Percentiles rank a stretch among this genome's conserved stretches.
phyloP scores from a whole-genome alignment of 805 yeast species.

The Candida nemodendra region DNA sequence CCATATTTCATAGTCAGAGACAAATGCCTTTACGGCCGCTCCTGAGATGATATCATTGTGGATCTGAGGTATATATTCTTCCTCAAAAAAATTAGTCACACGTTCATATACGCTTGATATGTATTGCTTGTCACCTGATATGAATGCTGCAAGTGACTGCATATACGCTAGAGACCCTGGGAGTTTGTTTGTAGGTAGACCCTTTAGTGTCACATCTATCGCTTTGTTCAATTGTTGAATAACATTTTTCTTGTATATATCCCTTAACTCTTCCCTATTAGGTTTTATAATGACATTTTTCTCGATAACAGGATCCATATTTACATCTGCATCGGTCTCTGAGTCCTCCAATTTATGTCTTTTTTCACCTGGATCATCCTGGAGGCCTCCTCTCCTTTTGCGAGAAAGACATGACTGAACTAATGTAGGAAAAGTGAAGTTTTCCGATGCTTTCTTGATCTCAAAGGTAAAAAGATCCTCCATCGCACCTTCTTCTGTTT shows the following conservation, averaged over 20 bases:
- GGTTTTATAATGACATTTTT: too few relatives aligned
- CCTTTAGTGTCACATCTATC: constrained; percentile 12
- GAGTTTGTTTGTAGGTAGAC: constrained; percentile 4
- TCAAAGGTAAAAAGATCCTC: not conserved
- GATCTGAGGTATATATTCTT: constrained; percentile 9
- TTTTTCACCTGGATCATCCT: constrained; percentile 5
- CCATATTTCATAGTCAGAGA: constrained; percentile 15
- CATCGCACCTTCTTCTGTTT: too few relatives aligned
- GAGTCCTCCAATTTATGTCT: too few relatives aligned
- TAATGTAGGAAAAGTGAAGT: not conserved
- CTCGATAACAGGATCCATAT: not conserved
- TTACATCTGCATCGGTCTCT: not conserved
- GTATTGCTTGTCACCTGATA: constrained; percentile 10
- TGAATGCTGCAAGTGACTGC: constrained; percentile 10
- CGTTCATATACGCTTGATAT: constrained; percentile 7
- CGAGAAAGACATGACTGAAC: too few relatives aligned
- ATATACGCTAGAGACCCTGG: constrained; percentile 12
- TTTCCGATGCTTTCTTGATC: not conserved
- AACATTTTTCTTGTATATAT: too few relatives aligned
- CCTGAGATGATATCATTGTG: not conserved
- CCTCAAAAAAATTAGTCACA: constrained; percentile 8
- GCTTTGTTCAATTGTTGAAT: constrained; percentile 4
- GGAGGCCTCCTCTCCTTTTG: too few relatives aligned
- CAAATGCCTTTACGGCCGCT: constrained; percentile 5
- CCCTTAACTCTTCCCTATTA: too few relatives aligned